A percentile compares a stretch with the other conserved stretches of the same genome.
Evolutionary conservation across 768 basidiomycete species (phyloP).

Genomic region (Rhodotorula taiwanensis): DNA sequence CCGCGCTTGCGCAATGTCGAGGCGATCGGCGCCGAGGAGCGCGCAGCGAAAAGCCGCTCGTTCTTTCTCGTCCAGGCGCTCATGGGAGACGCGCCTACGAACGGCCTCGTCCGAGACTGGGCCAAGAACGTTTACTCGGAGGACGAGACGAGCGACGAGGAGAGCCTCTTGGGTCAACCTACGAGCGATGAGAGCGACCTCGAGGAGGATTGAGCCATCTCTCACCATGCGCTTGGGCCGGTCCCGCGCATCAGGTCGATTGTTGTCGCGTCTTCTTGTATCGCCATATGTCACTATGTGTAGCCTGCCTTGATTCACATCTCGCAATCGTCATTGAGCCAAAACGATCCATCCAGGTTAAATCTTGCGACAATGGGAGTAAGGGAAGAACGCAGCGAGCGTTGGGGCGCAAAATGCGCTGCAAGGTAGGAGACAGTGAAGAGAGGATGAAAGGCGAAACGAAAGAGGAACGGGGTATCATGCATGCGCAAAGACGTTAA

Average conservation of each 20-base stretch:
- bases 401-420: no score
- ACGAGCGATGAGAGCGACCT: background rate
- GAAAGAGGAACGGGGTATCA: slow-evolving; percentile 5
- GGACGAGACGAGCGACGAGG: slow-evolving; percentile 35
- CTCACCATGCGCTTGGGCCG: no score
- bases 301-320: background rate
- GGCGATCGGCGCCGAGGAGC: slow-evolving; percentile 21
- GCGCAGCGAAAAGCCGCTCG: slow-evolving; percentile 16
- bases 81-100: slow-evolving; percentile 30
- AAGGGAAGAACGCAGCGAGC: no score
- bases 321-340: no score
- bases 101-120: slow-evolving; percentile 36
- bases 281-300: background rate
- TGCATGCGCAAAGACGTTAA: background rate
- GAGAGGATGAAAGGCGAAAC: background rate
- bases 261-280: background rate
- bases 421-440: background rate
- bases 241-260: no score
- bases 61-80: slow-evolving; percentile 31
- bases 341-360: background rate
- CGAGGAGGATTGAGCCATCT: slow-evolving; percentile 32
- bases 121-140: slow-evolving; percentile 37
- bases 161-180: slow-evolving; percentile 12
- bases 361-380: background rate
- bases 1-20: slow-evolving; percentile 14